Evolutionary conservation across 1,284 basidiomycete species (phyloP), one percentile per base, ranked within the genome.

Genomic region (Ceratobasidium sp.): DNA sequence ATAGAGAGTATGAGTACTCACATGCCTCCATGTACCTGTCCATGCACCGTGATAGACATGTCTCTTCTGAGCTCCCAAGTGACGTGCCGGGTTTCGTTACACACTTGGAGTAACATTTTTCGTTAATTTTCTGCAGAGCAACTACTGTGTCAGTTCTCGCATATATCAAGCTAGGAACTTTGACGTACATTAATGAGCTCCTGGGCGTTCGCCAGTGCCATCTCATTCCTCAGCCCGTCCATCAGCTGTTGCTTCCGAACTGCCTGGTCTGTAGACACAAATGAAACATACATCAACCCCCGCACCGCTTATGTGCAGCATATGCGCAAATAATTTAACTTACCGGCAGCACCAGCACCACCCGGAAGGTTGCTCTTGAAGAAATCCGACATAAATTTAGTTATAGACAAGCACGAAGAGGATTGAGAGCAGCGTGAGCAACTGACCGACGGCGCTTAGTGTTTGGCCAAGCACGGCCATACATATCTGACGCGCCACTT

Each of bases 1-100:
- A 60, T 2, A 17, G 19, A 33, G 14, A 64, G 2, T 36, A 36
- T 62, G 77, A 45, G n/a, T 14, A 88, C 93, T 85, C 79, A 94
- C 93, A 95, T 64, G 92, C 91, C 82, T 95, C 93, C 84, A 95
- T 86, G 81, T 94, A 95, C 51, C 93, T 87, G 74, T 94, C 92
- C 79, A 94, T 85, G 81, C 94, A 95, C 74, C 89, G 85, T 14
- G 88, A 84, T 54, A 95, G 84, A 79, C 93, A 95, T 24, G 89
- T 90, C 93, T 95, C 89, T 80, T 95, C 93, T 9, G 90, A 89
- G 77, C 86, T 84, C 1, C 91, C 89, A 76, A 95, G 83, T 0
- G 91, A 89, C 3, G 86, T 84, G 11, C 89, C 88, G 0, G 93
- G 93, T 79, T 94, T 95, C n/a, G 89, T 87, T 63, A 95, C 84